Percentiles rank a stretch among this genome's conserved stretches.
Conservation (phyloP, 1,139 yeast species). For the Kodamaea sp. region DNA sequence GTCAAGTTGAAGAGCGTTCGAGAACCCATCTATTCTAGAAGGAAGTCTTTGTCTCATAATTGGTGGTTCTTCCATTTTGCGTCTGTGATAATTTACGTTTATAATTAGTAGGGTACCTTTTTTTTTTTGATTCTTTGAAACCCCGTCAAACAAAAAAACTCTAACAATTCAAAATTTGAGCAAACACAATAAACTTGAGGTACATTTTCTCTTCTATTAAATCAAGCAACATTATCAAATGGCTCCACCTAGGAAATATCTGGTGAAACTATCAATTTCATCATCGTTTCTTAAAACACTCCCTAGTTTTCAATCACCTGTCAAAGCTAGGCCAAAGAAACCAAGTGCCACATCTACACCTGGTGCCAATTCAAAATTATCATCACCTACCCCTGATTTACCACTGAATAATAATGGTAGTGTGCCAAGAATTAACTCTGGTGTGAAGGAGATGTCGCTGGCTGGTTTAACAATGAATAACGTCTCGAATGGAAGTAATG, state of each 20-base stretch:
- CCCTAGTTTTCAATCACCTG: slow-evolving; percentile 33
- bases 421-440: slow-evolving; percentile 36
- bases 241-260: slow-evolving; percentile 33
- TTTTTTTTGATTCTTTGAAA: no score
- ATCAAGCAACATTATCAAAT: slow-evolving; percentile 10
- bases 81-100: background rate
- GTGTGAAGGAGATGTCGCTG: slow-evolving; percentile 41
- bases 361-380: slow-evolving; percentile 16
- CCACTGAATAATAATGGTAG: slow-evolving; percentile 12
- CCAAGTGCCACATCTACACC: slow-evolving; percentile 13
- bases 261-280: slow-evolving; percentile 35
- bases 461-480: slow-evolving; percentile 43
- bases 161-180: background rate
- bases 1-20: slow-evolving; percentile 44
- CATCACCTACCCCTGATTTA: slow-evolving; percentile 24
- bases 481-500: slow-evolving; percentile 23
- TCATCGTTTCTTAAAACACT: slow-evolving; percentile 28
- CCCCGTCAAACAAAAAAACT: background rate
- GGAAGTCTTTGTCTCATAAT: slow-evolving; percentile 24
- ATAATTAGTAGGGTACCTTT: no score
- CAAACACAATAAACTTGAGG: no score
- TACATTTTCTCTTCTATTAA: no score
- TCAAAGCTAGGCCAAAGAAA: slow-evolving; percentile 25
- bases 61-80: slow-evolving; percentile 3
- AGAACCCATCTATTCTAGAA: slow-evolving; percentile 32